phyloP scores from a whole-genome alignment of 2,329 filamentous ascomycete genomes.

The Trichoderma oligosporum region DNA sequence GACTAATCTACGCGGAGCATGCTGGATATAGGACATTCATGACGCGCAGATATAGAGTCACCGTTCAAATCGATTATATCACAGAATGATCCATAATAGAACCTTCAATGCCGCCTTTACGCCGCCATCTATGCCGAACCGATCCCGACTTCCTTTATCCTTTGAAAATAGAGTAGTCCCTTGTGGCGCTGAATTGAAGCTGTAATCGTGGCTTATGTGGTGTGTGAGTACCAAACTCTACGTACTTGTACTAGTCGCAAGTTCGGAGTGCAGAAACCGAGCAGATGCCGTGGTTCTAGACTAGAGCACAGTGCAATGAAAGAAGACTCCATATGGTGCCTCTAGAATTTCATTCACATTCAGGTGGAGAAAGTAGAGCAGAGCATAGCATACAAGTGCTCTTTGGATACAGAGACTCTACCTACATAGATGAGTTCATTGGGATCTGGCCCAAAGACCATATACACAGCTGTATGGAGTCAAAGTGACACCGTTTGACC shows the following conservation, averaged over 20 bases:
- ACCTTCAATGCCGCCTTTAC: too few relatives aligned
- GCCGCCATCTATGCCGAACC: background rate
- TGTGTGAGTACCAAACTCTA: background rate
- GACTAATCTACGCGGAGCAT: too few relatives aligned
- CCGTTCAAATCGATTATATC: too few relatives aligned
- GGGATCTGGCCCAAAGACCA: background rate
- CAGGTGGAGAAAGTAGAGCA: background rate
- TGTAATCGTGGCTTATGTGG: background rate
- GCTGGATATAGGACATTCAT: too few relatives aligned
- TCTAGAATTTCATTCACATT: background rate
- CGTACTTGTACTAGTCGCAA: too few relatives aligned
- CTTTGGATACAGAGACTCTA: too few relatives aligned
- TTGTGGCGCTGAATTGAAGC: background rate
- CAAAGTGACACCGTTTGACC: background rate
- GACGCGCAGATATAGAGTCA: too few relatives aligned
- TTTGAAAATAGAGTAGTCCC: background rate
- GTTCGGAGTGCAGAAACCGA: too few relatives aligned
- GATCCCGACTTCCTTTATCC: background rate
- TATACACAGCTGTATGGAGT: conserved; percentile 1
- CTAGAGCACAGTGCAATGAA: background rate
- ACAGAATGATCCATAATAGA: too few relatives aligned
- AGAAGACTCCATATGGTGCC: background rate
- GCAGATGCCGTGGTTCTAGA: background rate
- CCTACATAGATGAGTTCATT: background rate
- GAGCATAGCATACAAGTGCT: too few relatives aligned